Conservation (phyloP, 495 filamentous ascomycete species). For the Haplographium delicatum region DNA sequence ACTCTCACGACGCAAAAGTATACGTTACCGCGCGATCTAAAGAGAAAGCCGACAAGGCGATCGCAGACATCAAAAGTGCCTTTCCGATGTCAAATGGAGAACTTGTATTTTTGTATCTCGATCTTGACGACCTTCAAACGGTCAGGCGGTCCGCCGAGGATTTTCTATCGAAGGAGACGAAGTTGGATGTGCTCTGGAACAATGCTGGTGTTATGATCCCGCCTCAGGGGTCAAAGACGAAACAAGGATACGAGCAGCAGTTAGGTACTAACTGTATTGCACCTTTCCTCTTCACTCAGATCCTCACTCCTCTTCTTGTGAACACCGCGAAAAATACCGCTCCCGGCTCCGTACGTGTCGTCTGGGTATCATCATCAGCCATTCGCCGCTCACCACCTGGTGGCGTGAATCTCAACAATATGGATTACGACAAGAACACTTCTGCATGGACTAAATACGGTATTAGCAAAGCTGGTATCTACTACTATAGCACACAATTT, state of each 20-base stretch:
- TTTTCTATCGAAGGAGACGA: constrained; percentile 33
- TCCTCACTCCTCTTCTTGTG: constrained; percentile 34
- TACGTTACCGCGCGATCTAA: constrained; percentile 56
- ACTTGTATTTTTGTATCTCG: constrained; percentile 37
- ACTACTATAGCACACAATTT: constrained; percentile 29
- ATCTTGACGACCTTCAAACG: constrained; percentile 34
- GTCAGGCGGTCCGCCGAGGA: constrained; percentile 26
- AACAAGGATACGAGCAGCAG: constrained; percentile 31
- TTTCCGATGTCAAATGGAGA: constrained; percentile 18
- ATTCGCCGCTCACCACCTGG: constrained; percentile 13
- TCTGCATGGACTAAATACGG: constrained; percentile 26
- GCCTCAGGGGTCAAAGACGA: constrained; percentile 26
- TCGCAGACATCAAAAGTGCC: constrained; percentile 36
- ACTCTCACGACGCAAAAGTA: constrained; percentile 52
- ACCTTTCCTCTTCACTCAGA: constrained; percentile 37
- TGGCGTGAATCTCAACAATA: constrained; percentile 28
- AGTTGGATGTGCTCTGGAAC: constrained; percentile 55
- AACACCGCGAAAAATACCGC: constrained; percentile 31
- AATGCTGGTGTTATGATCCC: constrained; percentile 66
- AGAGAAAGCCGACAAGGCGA: constrained; percentile 44
- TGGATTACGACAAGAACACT: constrained; percentile 21
- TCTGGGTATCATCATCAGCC: constrained; percentile 21
- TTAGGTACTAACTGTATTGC: constrained; percentile 39
- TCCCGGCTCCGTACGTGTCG: constrained; percentile 34
- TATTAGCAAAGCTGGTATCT: constrained; percentile 35